Conservation (phyloP, 2,329 filamentous ascomycete species). For the Cladorrhinum sp. region DNA sequence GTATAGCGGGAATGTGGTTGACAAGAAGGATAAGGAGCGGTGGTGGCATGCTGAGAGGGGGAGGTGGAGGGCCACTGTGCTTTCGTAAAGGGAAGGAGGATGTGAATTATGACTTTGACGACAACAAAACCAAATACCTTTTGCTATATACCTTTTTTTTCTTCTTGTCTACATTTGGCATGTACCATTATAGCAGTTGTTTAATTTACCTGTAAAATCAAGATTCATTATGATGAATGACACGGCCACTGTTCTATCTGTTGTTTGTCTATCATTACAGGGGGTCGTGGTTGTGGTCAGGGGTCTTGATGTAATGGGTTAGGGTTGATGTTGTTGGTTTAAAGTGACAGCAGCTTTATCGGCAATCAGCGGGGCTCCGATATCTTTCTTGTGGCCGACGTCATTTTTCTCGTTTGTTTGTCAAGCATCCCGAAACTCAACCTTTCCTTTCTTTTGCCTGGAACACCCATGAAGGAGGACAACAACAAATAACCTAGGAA, state of each 20-base stretch:
- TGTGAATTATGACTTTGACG: conserved; percentile 11
- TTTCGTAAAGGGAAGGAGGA: conserved; percentile 32
- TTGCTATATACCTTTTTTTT: neutral
- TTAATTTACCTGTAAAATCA: too few species aligned
- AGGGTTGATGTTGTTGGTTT: conserved; percentile 13
- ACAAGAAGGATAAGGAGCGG: conserved; percentile 35
- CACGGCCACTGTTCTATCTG: too few species aligned
- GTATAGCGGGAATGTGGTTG: conserved; percentile 24
- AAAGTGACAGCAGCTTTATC: conserved; percentile 5
- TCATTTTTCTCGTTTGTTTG: conserved; percentile 18
- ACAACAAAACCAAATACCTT: neutral
- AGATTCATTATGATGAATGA: too few species aligned
- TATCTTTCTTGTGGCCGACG: conserved; percentile 12
- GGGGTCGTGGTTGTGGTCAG: neutral
- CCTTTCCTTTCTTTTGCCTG: neutral
- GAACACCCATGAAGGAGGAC: neutral
- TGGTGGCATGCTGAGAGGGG: conserved; percentile 38
- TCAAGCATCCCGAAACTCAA: neutral
- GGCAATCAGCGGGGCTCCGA: conserved; percentile 5
- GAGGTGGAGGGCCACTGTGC: conserved; percentile 30
- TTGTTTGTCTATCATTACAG: neutral
- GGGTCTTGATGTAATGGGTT: conserved; percentile 8
- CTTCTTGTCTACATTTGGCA: neutral
- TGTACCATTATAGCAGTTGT: too few species aligned
- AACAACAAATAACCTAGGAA: neutral